Percentiles rank a stretch among this genome's conserved stretches.
Conservation (phyloP, 345 rosid genomes). For the Heritiera littoralis region DNA sequence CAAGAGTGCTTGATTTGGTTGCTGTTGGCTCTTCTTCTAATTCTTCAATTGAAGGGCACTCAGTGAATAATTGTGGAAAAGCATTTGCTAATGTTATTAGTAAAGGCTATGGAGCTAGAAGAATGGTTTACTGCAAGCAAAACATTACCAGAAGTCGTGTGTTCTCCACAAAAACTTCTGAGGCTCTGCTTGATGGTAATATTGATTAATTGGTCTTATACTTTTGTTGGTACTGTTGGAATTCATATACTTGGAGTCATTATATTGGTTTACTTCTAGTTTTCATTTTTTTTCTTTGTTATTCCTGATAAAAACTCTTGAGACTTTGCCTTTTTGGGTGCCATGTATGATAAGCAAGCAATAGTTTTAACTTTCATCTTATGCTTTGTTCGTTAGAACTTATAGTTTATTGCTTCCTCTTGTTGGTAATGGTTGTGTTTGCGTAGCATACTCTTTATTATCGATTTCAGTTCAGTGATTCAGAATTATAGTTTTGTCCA, state of each 20-base stretch:
- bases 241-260: background rate
- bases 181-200: constrained; percentile 58
- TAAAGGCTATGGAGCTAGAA: constrained; percentile 38
- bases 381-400: background rate
- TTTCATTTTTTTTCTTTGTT: background rate
- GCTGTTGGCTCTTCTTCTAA: constrained; percentile 64
- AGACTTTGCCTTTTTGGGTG: background rate
- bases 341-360: background rate
- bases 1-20: constrained; percentile 58
- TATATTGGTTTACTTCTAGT: background rate
- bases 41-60: constrained; percentile 46
- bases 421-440: background rate
- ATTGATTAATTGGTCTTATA: background rate
- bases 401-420: background rate
- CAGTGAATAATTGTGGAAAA: constrained; percentile 38
- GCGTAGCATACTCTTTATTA: background rate
- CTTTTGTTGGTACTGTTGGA: background rate
- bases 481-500: constrained; percentile 11
- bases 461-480: constrained; percentile 1
- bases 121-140: constrained; percentile 50
- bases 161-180: constrained; percentile 63
- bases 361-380: constrained; percentile 7
- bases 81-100: constrained; percentile 36
- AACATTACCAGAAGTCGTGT: constrained; percentile 48
- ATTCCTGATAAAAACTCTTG: background rate